A percentile compares a stretch with the other conserved stretches of the same genome.
Evolutionary conservation across 192 early-diverging fungal genomes (phyloP).

Genomic region (Martensiomyces pterosporus): DNA sequence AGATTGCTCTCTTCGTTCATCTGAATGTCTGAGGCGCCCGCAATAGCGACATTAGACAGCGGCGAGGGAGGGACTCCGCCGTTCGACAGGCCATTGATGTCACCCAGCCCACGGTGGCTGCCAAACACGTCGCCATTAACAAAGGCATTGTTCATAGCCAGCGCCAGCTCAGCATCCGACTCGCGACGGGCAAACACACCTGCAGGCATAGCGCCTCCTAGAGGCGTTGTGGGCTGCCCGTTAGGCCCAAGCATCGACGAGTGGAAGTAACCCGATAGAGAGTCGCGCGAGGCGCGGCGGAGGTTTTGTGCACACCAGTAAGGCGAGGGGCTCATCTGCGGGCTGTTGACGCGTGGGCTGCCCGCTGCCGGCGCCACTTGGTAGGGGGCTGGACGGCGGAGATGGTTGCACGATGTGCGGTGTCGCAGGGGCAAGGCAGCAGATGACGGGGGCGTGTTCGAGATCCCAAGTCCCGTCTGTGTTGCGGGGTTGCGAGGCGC

Average conservation of each 20-base stretch:
- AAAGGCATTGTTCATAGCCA: constrained; percentile 50
- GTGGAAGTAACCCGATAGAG: constrained; percentile 13
- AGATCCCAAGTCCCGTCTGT: constrained; percentile 24
- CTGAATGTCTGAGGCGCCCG: too few relatives aligned
- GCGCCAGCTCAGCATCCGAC: constrained; percentile 45
- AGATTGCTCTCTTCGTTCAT: too few relatives aligned
- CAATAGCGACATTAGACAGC: constrained; percentile 33
- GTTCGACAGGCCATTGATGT: constrained; percentile 29
- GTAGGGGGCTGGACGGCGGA: constrained; percentile 47
- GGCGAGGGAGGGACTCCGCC: constrained; percentile 36
- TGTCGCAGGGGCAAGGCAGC: constrained; percentile 35
- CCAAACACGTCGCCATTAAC: constrained; percentile 40
- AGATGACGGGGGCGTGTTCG: constrained; percentile 19
- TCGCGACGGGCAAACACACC: constrained; percentile 29
- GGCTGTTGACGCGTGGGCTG: constrained; percentile 36
- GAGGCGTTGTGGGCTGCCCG: constrained; percentile 2
- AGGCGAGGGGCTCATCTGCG: constrained; percentile 39
- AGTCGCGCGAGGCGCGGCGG: constrained; percentile 39
- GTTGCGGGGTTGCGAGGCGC: too few relatives aligned
- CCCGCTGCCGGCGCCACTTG: constrained; percentile 21
- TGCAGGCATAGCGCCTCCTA: constrained; percentile 1
- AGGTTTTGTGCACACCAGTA: constrained; percentile 32
- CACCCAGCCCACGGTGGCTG: constrained; percentile 28
- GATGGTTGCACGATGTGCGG: constrained; percentile 37
- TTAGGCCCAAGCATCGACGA: constrained; percentile 1